Conservation (phyloP, 2,329 filamentous ascomycete species). For the Calonectria leucothoes region DNA sequence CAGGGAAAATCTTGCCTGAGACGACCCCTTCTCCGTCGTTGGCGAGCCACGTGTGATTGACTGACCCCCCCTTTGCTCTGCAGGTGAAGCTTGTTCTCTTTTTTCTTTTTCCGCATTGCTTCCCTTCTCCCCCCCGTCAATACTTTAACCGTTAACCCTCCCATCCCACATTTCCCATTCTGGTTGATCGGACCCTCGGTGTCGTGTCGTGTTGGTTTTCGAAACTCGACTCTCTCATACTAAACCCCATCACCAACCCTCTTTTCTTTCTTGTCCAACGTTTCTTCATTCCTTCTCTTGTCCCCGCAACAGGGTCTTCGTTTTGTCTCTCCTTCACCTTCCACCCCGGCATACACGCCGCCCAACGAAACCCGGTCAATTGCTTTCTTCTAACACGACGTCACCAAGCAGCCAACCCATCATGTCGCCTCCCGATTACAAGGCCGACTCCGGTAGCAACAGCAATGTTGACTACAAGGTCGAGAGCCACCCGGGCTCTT, state of each 20-base stretch:
- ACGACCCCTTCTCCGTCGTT: conserved; percentile 6
- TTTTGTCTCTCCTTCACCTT: not conserved
- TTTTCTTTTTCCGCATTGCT: conserved; percentile 22
- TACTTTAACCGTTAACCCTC: not conserved
- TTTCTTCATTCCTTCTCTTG: conserved; percentile 19
- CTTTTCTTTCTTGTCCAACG: not conserved
- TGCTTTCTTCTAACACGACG: not conserved
- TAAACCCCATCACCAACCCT: not conserved
- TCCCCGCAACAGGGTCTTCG: conserved; percentile 7
- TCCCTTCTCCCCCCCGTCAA: conserved; percentile 23
- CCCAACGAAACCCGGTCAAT: not conserved
- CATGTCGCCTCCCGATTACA: conserved; percentile 32
- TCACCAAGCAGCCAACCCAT: not conserved
- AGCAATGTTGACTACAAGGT: conserved; percentile 42
- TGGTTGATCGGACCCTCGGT: conserved; percentile 1
- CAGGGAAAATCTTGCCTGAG: conserved; percentile 1
- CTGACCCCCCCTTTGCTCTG: not conserved
- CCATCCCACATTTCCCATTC: conserved; percentile 5
- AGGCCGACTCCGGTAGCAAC: conserved; percentile 37
- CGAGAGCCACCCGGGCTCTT: conserved; percentile 35
- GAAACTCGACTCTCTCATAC: not conserved
- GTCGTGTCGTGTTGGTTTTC: conserved; percentile 4
- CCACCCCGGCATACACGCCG: not conserved
- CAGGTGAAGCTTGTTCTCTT: conserved; percentile 6
- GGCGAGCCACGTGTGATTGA: conserved; percentile 21